Evolutionary conservation across 192 early-diverging fungal genomes (phyloP), one percentile per base, ranked within the genome.

Genomic region (Coemansia sp.): DNA sequence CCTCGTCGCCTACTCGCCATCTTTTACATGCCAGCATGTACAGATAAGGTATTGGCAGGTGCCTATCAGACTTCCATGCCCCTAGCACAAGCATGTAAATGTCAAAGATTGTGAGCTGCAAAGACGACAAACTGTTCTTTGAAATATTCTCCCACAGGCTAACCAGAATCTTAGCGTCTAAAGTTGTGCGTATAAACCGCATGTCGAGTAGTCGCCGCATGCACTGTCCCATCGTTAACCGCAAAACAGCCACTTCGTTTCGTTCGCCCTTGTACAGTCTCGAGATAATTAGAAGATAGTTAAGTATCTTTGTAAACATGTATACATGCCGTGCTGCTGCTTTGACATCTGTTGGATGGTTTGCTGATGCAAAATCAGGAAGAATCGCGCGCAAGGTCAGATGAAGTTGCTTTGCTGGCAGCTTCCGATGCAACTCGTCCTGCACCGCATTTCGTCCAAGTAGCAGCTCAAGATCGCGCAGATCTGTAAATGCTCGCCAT

Each of bases 1-100:
- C 27, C 31, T 57, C 68, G 5, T 73, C 65, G 30, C 55, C 50
- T 0, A 23, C 50, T 0, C 28, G 16, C 68, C 64, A 63, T 32
- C 58, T 58, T 47, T 53, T 51, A 24, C 72, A 64, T 19, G 65
- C 78, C 38, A 71, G 22, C 31, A 32, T 49, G 62, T 81, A 81
- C 50, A 81, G 48, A 22, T 71, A 67, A 0, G 78, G 78, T 28
- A 81, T 58, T 9, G 71, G 47, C 31, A 54, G 12, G 23, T 74
- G 69, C 14, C 78, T 61, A 49, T 59, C 52, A 41, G 72, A 58
- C 65, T 81, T 81, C 78, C 78, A 81, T 7, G 78, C 72, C 10
- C 78, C 78, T 34, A 74, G 47, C 4, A 81, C 32, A 34, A 81
- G 24, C 65, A 81, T 54, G 53, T 63, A 63, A 7, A 74, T 48